Evolutionary conservation across 2,329 filamentous ascomycete genomes (phyloP).

Genomic region (Pyrenophora teres): DNA sequence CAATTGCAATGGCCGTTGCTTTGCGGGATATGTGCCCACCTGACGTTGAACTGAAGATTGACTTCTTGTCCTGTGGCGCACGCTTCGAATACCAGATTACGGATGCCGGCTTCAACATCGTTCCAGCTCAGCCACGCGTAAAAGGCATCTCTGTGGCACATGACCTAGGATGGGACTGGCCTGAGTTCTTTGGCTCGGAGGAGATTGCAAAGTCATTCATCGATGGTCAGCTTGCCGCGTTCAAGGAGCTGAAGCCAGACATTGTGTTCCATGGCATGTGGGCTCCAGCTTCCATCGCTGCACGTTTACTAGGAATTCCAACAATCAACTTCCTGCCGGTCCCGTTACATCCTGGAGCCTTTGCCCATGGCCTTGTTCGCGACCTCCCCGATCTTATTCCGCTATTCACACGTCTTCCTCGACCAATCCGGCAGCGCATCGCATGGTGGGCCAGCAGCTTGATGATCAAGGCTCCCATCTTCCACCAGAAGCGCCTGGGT

Average conservation of each 20-base stretch:
- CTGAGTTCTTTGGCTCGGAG: constrained; percentile 41
- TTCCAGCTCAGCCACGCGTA: constrained; percentile 36
- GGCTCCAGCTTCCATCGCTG: constrained; percentile 40
- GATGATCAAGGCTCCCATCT: constrained; percentile 41
- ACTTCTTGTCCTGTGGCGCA: constrained; percentile 39
- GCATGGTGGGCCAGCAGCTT: constrained; percentile 34
- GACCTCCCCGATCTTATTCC: constrained; percentile 43
- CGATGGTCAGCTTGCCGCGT: constrained; percentile 38
- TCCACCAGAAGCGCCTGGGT: constrained; percentile 38
- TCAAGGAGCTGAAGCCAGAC: constrained; percentile 36
- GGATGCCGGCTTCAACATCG: constrained; percentile 40
- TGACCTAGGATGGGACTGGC: constrained; percentile 43
- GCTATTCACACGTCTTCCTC: constrained; percentile 37
- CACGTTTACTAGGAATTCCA: constrained; percentile 35
- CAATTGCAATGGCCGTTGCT: constrained; percentile 36
- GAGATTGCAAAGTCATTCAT: constrained; percentile 41
- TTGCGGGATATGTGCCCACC: constrained; percentile 37
- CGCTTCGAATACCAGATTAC: constrained; percentile 40
- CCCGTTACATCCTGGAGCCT: constrained; percentile 35
- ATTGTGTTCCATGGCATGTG: constrained; percentile 44
- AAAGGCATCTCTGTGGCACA: constrained; percentile 39
- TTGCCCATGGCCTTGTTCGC: constrained; percentile 37
- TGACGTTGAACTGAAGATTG: constrained; percentile 32
- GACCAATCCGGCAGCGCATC: constrained; percentile 32
- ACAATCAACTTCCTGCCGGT: constrained; percentile 42